These are phyloP conservation scores for Larix kaempferi DNA, from an alignment of 75 land plant genomes.

Conservation along the genomic window DNA sequence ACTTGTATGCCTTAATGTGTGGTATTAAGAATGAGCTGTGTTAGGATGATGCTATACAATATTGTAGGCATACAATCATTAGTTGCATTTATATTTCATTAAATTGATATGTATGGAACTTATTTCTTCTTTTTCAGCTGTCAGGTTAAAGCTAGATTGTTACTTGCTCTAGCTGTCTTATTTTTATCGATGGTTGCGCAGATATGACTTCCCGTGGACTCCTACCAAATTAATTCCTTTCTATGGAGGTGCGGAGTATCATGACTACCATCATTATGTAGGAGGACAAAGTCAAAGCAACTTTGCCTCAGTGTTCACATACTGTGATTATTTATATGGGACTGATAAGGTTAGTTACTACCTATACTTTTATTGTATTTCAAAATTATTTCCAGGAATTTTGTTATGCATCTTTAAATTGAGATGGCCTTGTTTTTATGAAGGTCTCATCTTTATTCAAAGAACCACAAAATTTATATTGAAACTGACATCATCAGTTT, in stretches of 20 bases:
- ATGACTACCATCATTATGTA: constrained; percentile 97
- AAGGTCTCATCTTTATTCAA: neutral
- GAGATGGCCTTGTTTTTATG: neutral
- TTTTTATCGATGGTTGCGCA: constrained; percentile 15
- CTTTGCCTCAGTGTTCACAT: constrained; percentile 94
- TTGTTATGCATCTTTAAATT: no score
- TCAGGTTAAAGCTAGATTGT: neutral
- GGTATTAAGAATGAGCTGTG: neutral
- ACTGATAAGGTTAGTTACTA: constrained; percentile 78
- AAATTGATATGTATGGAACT: neutral
- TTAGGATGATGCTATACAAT: neutral
- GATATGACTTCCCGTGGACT: constrained; percentile 86
- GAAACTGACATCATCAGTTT: neutral
- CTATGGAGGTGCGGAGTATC: constrained; percentile 96
- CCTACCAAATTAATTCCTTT: constrained; percentile 85
- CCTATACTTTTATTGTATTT: neutral
- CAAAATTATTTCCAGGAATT: neutral
- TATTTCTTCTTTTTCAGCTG: neutral
- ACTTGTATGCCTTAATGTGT: neutral
- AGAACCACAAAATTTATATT: neutral
- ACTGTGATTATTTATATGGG: constrained; percentile 91
- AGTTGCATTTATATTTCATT: neutral
- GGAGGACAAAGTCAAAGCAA: constrained; percentile 96
- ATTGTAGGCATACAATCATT: neutral
- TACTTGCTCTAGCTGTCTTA: neutral